A percentile compares a stretch with the other conserved stretches of the same genome.
These are phyloP conservation scores for Xerocomus cyaneibrunnescens DNA, from an alignment of 1,284 basidiomycete genomes.

Conservation along the genomic window DNA sequence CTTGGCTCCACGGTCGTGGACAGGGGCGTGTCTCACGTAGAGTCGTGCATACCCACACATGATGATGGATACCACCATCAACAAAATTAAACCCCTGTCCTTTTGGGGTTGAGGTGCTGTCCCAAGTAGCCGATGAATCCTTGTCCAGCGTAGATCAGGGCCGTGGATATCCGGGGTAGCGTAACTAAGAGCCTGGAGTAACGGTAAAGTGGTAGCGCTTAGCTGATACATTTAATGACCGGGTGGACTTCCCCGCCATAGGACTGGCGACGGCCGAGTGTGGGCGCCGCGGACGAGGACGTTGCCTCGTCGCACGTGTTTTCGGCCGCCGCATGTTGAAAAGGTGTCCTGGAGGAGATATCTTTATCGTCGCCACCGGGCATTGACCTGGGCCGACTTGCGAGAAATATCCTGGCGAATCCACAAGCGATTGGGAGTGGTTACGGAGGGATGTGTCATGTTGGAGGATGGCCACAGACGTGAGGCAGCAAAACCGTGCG, in stretches of 20 bases:
- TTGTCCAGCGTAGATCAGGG: conserved; percentile 18
- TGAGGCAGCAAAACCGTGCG: neutral
- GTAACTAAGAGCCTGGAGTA: conserved; percentile 1
- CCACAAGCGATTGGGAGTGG: too few species aligned
- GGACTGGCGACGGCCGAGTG: neutral
- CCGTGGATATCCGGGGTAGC: conserved; percentile 6
- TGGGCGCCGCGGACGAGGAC: conserved; percentile 19
- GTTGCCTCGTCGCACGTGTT: conserved; percentile 10
- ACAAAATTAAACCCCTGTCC: neutral
- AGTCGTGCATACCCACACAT: neutral
- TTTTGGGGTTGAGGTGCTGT: neutral
- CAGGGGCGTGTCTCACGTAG: neutral
- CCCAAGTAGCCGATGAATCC: neutral
- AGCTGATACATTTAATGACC: neutral
- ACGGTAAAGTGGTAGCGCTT: neutral
- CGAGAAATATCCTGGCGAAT: conserved; percentile 12
- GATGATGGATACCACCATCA: neutral
- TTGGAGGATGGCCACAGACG: neutral
- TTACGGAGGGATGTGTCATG: neutral
- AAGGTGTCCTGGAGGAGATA: neutral
- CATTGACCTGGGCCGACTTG: neutral
- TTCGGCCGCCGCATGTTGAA: conserved; percentile 19
- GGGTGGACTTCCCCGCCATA: neutral
- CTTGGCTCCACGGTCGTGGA: neutral
- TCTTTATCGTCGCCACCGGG: conserved; percentile 2